A percentile compares a stretch with the other conserved stretches of the same genome.
phyloP scores from a whole-genome alignment of 208 protist genomes.

The Leishmania guyanensis region DNA sequence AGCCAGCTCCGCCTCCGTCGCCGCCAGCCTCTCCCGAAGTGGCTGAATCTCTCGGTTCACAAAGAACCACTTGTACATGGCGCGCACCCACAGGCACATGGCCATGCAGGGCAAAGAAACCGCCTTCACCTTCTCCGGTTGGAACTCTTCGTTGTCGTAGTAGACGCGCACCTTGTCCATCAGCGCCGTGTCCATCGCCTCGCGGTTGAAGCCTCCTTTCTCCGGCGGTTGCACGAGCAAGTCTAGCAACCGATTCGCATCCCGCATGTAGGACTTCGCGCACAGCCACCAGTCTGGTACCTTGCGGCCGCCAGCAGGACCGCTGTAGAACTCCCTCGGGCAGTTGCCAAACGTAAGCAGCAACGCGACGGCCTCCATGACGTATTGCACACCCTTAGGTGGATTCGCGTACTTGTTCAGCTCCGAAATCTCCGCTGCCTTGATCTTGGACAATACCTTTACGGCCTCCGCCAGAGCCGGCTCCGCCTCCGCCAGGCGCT shows the following conservation, averaged over 20 bases:
- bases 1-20: constrained; percentile 91
- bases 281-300: constrained; percentile 96
- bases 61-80: constrained; percentile 98
- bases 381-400: constrained; percentile 96
- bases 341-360: constrained; percentile 95
- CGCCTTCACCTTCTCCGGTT: constrained; percentile 89
- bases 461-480: constrained; percentile 94
- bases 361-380: constrained; percentile 98
- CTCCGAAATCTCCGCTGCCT: constrained; percentile 96
- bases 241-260: constrained; percentile 92
- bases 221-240: constrained; percentile 85
- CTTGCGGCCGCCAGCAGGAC: constrained; percentile 92
- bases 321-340: constrained; percentile 93
- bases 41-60: constrained; percentile 95
- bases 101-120: constrained; percentile 97
- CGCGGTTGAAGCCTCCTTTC: constrained; percentile 91
- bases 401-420: constrained; percentile 96
- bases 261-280: constrained; percentile 94
- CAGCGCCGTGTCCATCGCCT: constrained; percentile 93
- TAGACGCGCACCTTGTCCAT: constrained; percentile 95
- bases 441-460: constrained; percentile 95
- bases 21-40: constrained; percentile 83
- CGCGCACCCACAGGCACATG: constrained; percentile 97
- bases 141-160: constrained; percentile 94
- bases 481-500: constrained; percentile 95